Evolutionary conservation across 1,284 basidiomycete species (phyloP), one percentile per base, ranked within the genome.

Genomic region (Xanthoconium separans): DNA sequence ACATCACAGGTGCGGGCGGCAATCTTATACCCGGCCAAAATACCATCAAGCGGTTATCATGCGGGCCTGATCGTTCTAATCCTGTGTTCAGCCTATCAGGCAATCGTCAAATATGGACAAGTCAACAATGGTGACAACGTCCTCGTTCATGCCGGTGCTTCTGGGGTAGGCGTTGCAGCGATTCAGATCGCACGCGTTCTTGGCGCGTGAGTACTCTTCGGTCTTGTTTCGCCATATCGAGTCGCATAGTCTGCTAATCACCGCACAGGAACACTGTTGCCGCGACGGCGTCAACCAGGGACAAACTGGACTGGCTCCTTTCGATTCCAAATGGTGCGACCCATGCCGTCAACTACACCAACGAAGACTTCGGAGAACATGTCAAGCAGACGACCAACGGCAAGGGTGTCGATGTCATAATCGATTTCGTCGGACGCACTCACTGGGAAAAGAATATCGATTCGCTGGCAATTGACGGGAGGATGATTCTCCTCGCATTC

Each of bases 131-230:
- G 85, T 31, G 87, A 93, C 48, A 75, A 90, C 62, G 89, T 93
- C 11, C 79, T 98, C 20, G 80, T 98, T 24, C 95, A 97, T 66
- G 93, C 93, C 24, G 93, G 88, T 10, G 93, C 92, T 4, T 92
- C 89, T 10, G 93, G 95, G 47, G 95, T 98, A 3, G 95, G 95
- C 3, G 73, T 96, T 15, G 89, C 95, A 3, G 93, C 93, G 4
- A 93, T 93, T 53, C 95, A 98, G 73, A 77, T 98, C 20, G 92
- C 94, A 13, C 82, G 89, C 54, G 68, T 81, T 51, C 85, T 80
- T 56, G 84, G 83, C 57, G 89, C 91, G 88, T 90, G 63, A 74
- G 86, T 78, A 18, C n/a, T 27, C 46, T 51, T 34, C 8, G 33
- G 7, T 13, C 7, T 36, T 16, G 49, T 54, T 56, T 55, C 46